These are phyloP conservation scores for Candida pseudoglaebosa DNA, from an alignment of 805 yeast genomes.

Conservation along the genomic window DNA sequence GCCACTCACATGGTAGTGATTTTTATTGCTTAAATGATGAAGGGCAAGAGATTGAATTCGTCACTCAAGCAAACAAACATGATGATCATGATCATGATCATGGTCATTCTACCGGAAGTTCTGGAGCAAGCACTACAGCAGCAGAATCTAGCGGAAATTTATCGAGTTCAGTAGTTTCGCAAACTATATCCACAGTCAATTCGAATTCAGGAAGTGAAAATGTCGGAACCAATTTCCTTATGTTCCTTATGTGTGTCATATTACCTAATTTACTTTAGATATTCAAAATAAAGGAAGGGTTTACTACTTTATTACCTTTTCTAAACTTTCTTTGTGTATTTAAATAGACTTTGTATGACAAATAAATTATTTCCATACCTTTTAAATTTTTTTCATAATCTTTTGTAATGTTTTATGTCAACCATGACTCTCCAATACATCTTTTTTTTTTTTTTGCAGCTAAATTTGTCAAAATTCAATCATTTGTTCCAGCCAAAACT, in stretches of 20 bases:
- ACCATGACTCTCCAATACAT: no score
- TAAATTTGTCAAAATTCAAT: no score
- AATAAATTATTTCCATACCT: no score
- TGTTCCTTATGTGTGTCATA: neutral
- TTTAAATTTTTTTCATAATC: no score
- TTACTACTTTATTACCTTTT: no score
- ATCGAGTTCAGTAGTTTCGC: neutral
- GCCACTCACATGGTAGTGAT: slow-evolving; percentile 18
- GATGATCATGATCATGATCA: slow-evolving; percentile 3
- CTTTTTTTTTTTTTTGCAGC: no score
- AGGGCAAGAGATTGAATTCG: slow-evolving; percentile 16
- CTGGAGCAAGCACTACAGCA: neutral
- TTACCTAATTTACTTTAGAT: neutral
- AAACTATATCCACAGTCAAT: neutral
- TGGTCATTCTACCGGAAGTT: neutral
- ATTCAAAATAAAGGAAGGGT: no score
- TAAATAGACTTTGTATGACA: no score
- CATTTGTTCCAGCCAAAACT: no score
- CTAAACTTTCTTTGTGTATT: no score
- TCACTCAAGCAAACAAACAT: slow-evolving; percentile 4
- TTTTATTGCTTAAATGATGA: slow-evolving; percentile 15
- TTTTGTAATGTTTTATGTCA: no score
- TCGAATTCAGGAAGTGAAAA: neutral
- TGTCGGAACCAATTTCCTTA: neutral
- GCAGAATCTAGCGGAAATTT: neutral